Evolutionary conservation across 148 eudicot genomes (phyloP), one percentile per base, ranked within the genome.

Genomic region (Cornus controversa): DNA sequence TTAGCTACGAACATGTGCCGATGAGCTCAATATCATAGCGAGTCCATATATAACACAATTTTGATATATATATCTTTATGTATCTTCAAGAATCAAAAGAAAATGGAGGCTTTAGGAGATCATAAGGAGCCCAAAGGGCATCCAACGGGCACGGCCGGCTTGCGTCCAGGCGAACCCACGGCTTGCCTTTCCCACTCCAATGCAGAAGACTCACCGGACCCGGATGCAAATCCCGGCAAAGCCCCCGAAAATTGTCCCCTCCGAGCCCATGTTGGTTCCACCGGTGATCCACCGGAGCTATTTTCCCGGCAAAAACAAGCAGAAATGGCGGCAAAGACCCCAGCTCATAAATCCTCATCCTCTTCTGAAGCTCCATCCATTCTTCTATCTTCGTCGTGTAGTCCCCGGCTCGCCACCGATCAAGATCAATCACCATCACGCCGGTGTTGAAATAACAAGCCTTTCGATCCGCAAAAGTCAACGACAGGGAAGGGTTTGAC

Each of bases 181-280:
- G 97, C 80, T 93, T 93, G 16, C 97, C 95, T 45, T 93, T 93
- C 57, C 97, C 97, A 50, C 97, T 93, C 97, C 97, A 93, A 83
- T 93, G 97, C 69, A 93, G 74, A 2, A 93, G 65, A 60, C 97
- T 93, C 42, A 93, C 97, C 36, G 92, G 92, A 0, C 97, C 97
- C 5, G 97, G 97, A 74, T 93, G 97, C 53, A 93, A 72, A 80
- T 93, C 89, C 82, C 95, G 53, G 28, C 97, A 93, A 3, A 93
- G 87, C 5, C 97, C 97, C 0, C 93, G 79, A 71, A 78, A 89
- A 65, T 93, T 93, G 22, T 93, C 97, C 0, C 97, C 97, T 0
- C 97, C 97, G 0, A 93, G 84, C 7, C 97, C 97, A 34, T 93
- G 97, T 25, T 93, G 97, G 67, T 93, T 93, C 97, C 97, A 93